Percentiles rank a stretch among this genome's conserved stretches.
Conservation (phyloP, 164 flowering plant species). For the Umbellularia californica region DNA sequence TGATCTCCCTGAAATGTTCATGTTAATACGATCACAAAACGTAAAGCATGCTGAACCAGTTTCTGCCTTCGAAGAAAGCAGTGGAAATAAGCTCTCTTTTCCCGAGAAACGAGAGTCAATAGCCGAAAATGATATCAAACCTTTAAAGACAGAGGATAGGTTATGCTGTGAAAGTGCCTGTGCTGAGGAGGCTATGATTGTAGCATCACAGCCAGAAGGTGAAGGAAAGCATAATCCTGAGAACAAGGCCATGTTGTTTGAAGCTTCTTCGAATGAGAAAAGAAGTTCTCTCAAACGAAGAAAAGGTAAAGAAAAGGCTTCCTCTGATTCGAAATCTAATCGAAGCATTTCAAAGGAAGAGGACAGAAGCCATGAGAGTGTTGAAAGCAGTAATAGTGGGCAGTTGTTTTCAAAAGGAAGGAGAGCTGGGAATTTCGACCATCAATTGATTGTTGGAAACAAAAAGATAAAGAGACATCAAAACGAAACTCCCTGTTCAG, state of each 20-base stretch:
- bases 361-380: constrained; percentile 69
- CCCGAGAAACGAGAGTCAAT: constrained; percentile 31
- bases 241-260: constrained; percentile 10
- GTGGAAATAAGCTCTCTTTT: constrained; percentile 5
- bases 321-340: constrained; percentile 36
- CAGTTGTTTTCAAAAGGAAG: constrained; percentile 40
- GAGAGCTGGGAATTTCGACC: constrained; percentile 37
- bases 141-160: constrained; percentile 6
- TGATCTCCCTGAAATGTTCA: constrained; percentile 8
- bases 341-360: constrained; percentile 28
- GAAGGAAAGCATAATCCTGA: constrained; percentile 13
- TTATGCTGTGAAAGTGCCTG: constrained; percentile 7
- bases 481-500: constrained; percentile 26
- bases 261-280: constrained; percentile 26
- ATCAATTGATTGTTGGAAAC: constrained; percentile 30
- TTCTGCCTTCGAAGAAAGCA: constrained; percentile 18
- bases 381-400: constrained; percentile 69
- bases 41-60: constrained; percentile 10
- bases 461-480: constrained; percentile 42
- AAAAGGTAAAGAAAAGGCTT: constrained; percentile 45
- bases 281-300: constrained; percentile 9
- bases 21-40: constrained; percentile 1
- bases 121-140: constrained; percentile 48
- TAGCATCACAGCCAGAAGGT: constrained; percentile 12
- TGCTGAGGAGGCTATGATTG: constrained; percentile 17